Evolutionary conservation across 345 rosid species (phyloP), one percentile per base, ranked within the genome.

Genomic region (Linum lewisii): DNA sequence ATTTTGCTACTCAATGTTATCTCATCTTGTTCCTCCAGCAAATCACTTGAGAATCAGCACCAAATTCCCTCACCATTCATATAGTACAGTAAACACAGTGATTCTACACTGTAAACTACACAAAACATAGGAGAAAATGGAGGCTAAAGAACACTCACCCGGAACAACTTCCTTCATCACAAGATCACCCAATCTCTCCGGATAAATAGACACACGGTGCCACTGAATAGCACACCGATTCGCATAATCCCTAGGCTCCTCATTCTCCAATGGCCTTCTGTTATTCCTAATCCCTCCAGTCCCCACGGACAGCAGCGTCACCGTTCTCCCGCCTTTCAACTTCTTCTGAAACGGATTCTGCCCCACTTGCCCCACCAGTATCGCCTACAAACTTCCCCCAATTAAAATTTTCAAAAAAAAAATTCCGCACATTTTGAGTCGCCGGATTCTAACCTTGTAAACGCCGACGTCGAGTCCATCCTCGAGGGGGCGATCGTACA

Each of bases 221-320:
- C 99, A 93, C 78, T 89, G 99, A 66, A 93, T 83, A 1, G 76
- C 57, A 56, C 78, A 66, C 0, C 85, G 67, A 66, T 78, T 86
- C 2, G 94, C 95, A 75, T 79, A 85, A 55, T 85, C 95, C 29
- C 61, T 75, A 0, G 95, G 97, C 2, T 85, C 85, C 75, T 87
- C 97, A 53, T 80, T 82, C 61, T 75, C 80, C 54, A 82, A 32
- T 0, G 94, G 95, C 76, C 87, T 79, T 69, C 95, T 55, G 54
- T 87, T 78, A 69, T 89, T 85, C 36, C 80, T 85, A 21, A 93
- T 75, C 58, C 99, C 99, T 47, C 97, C 99, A 0, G 99, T 93
- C 38, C 84, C 94, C 26, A 93, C 54, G 9, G 94, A 76, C 66
- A 93, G 77, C 49, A 87, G 68, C 11, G 95, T 87, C 20, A 85